phyloP scores from a whole-genome alignment of 768 basidiomycete species.

The Mycena sanguinolenta region DNA sequence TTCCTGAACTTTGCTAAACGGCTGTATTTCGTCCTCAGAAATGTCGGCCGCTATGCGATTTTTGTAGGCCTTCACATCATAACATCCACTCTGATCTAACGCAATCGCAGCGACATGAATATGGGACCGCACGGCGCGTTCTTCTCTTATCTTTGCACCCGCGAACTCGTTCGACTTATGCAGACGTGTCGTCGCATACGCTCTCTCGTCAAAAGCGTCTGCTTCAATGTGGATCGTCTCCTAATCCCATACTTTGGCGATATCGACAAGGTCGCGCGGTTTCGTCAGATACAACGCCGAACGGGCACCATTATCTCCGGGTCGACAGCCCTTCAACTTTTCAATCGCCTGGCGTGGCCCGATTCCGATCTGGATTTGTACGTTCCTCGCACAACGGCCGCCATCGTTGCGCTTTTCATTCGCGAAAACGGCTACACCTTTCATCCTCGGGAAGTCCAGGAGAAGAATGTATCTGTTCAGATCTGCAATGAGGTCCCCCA shows the following conservation, averaged over 20 bases:
- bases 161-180: conserved; percentile 11
- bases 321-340: conserved; percentile 44
- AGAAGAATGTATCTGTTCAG: conserved; percentile 6
- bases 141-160: conserved; percentile 1
- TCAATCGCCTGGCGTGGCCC: conserved; percentile 56
- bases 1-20: not conserved
- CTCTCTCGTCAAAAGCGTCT: conserved; percentile 1
- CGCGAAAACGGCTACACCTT: conserved; percentile 41
- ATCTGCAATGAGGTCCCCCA: conserved; percentile 1
- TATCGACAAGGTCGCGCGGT: conserved; percentile 39
- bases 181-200: conserved; percentile 11
- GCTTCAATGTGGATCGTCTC: conserved; percentile 14
- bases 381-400: conserved; percentile 46
- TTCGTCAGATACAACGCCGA: conserved; percentile 57
- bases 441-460: conserved; percentile 23
- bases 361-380: conserved; percentile 71
- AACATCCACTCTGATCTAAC: no score
- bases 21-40: not conserved
- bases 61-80: not conserved
- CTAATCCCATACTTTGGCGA: conserved; percentile 22
- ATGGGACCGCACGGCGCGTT: conserved; percentile 27
- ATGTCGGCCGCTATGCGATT: conserved; percentile 16
- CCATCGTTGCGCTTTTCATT: conserved; percentile 31
- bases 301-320: conserved; percentile 67
- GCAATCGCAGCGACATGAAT: not conserved